Base-by-base conservation (phyloP, 179 eudicot species). In the Beta corolliflora region DNA sequence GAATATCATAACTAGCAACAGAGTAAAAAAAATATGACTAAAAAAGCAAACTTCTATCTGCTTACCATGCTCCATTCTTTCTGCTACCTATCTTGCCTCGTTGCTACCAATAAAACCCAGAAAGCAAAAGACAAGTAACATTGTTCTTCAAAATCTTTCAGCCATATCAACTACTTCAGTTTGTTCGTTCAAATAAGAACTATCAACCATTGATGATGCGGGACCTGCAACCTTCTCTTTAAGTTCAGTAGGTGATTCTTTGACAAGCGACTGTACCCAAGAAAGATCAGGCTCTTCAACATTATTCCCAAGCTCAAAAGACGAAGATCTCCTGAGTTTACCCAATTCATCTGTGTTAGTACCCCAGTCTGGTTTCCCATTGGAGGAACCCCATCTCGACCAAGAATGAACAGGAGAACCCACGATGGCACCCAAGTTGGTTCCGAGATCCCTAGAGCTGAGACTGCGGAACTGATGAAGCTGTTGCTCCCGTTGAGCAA, bases 241-340 rank as follows among this genome's bases (percentile, higher is more conserved):
- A 15, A 73, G 45, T 0, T 88, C 96, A 18, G 80, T 77, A 2
- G 91, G 91, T 64, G 94, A 79, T 77, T 92, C 97, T 78, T 87
- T 90, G 25, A 92, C 93, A 61, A 92, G 92, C 3, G 93, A 89
- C 60, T 91, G 94, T 79, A 91, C 92, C 97, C 97, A 91, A 5
- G 93, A 91, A 7, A 92, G 72, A 89, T 92, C 94, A n/a, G 94
- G 94, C 81, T 90, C 97, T 56, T 91, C 94, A 4, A 82, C 87
- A 44, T 86, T 84, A 71, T 67, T 88, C 46, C 85, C 85, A 48
- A 77, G 77, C 83, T 92, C 93, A 74, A 90, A 89, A 0, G 97
- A 90, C 2, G 90, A 85, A 3, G 94, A 89, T 80, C 91, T 86
- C 74, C 86, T 84, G 69, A 90, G 87, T 86, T 79, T 88, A 63